Percentiles rank a stretch among this genome's conserved stretches.
phyloP scores from a whole-genome alignment of 768 basidiomycete species.

The Cystofilobasidium macerans region DNA sequence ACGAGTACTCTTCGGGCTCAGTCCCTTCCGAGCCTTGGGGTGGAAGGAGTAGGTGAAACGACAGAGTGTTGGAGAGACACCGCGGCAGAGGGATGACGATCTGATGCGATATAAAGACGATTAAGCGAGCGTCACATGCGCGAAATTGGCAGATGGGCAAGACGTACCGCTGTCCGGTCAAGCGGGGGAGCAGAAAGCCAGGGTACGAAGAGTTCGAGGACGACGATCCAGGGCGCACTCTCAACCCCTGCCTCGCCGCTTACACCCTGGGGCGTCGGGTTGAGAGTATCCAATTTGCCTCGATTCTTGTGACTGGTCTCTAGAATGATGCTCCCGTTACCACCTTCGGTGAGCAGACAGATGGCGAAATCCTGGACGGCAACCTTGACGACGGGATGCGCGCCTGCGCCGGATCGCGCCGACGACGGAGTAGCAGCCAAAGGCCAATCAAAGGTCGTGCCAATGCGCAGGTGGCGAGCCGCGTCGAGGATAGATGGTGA shows the following conservation, averaged over 20 bases:
- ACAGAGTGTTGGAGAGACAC: constrained; percentile 21
- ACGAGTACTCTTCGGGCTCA: neutral
- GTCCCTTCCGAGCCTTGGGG: neutral
- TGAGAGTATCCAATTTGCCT: neutral
- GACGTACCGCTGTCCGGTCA: constrained; percentile 12
- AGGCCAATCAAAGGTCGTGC: neutral
- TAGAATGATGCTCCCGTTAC: neutral
- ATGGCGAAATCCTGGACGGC: constrained; percentile 21
- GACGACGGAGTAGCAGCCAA: constrained; percentile 5
- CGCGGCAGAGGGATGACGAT: constrained; percentile 18
- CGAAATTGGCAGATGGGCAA: neutral
- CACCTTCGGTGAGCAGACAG: constrained; percentile 16
- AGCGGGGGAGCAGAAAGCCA: constrained; percentile 6
- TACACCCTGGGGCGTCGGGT: neutral
- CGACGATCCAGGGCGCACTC: neutral
- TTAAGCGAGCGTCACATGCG: neutral
- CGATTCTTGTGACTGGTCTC: neutral
- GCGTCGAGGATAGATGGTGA: constrained; percentile 6
- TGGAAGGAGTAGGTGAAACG: constrained; percentile 10
- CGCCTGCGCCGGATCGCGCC: neutral
- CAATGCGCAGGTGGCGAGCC: constrained; percentile 2
- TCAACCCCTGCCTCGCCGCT: neutral
- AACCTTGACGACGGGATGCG: neutral
- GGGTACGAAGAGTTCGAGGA: constrained; percentile 11
- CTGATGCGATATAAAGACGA: neutral